Evolutionary conservation across 108 stramenopile species (phyloP), one percentile per base, ranked within the genome.

Genomic region (Skeletonema grethae): DNA sequence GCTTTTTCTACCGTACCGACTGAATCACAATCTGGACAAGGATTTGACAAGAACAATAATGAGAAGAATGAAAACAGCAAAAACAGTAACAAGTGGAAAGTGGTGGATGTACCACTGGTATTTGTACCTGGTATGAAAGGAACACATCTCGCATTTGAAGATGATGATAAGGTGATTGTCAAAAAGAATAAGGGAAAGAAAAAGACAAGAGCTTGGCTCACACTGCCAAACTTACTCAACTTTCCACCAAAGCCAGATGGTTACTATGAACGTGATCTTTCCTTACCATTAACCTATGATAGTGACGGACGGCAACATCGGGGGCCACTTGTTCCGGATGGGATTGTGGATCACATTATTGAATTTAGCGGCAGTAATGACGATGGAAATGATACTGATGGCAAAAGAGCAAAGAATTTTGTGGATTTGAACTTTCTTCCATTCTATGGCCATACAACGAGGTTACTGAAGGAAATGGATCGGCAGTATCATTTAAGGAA

Each of bases 71-170:
- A 53, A 53, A 53, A 7, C 22, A 67, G 62, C 48, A 43, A 57
- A 7, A 62, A 57, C 2, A 62, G 0, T 11, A 38, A 38, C 11
- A 0, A 75, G 36, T 75, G 76, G 76, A 50, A 77, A 24, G 31
- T 71, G 3, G 60, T 79, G 1, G 60, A 72, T 38, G 65, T 85
- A 8, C 84, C 84, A 8, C 65, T 85, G 13, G 81, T 85, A 10
- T 85, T 85, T 59, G 65, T 85, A 6, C 84, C 82, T 2, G 84
- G 84, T 18, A 83, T 85, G 79, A 85, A 85, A 61, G 84, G 84
- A 18, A 76, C 82, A 1, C 84, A 85, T 70, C 70, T 85, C 38
- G 73, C 84, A 15, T 80, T 80, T 55, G 60, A 62, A 41, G 65
- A 71, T 28, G 65, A 63, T 55, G 29, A 70, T 36, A 12, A 36